phyloP scores from a whole-genome alignment of 768 basidiomycete species.

The Tylopilus felleus region DNA sequence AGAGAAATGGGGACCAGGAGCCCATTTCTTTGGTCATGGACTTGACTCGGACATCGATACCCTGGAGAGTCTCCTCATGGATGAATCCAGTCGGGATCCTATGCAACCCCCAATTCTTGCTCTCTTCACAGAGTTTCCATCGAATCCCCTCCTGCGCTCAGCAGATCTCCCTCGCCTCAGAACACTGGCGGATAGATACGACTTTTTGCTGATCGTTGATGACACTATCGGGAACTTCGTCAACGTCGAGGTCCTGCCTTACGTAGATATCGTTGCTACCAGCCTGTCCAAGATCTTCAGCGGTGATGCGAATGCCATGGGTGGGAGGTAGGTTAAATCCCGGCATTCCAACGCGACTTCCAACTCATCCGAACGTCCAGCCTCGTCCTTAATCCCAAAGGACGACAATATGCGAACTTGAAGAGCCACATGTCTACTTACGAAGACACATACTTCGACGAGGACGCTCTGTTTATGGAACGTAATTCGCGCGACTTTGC shows the following conservation, averaged over 20 bases:
- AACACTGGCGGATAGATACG: slow-evolving; percentile 78
- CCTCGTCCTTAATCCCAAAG: slow-evolving; percentile 80
- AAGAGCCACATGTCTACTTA: slow-evolving; percentile 60
- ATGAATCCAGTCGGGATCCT: slow-evolving; percentile 36
- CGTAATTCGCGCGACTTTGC: slow-evolving; percentile 95
- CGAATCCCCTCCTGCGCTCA: slow-evolving; percentile 89
- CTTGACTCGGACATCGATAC: slow-evolving; percentile 70
- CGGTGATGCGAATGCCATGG: slow-evolving; percentile 95
- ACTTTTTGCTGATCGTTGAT: slow-evolving; percentile 86
- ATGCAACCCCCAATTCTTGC: slow-evolving; percentile 64
- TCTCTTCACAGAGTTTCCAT: slow-evolving; percentile 92
- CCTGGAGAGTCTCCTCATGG: slow-evolving; percentile 60
- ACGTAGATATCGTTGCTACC: slow-evolving; percentile 86
- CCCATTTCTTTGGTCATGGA: slow-evolving; percentile 83
- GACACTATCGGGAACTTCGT: slow-evolving; percentile 94
- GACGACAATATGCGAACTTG: slow-evolving; percentile 63
- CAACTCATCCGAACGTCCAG: slow-evolving; percentile 39
- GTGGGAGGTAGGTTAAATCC: slow-evolving; percentile 69
- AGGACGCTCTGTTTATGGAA: slow-evolving; percentile 96
- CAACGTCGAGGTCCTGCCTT: slow-evolving; percentile 86
- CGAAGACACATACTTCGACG: slow-evolving; percentile 85
- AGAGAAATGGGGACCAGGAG: slow-evolving; percentile 95
- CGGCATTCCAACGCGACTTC: neutral
- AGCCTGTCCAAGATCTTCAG: slow-evolving; percentile 95
- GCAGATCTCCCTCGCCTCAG: slow-evolving; percentile 74